These are phyloP conservation scores for Neurospora pannonica DNA, from an alignment of 495 filamentous ascomycete genomes.

Conservation along the genomic window DNA sequence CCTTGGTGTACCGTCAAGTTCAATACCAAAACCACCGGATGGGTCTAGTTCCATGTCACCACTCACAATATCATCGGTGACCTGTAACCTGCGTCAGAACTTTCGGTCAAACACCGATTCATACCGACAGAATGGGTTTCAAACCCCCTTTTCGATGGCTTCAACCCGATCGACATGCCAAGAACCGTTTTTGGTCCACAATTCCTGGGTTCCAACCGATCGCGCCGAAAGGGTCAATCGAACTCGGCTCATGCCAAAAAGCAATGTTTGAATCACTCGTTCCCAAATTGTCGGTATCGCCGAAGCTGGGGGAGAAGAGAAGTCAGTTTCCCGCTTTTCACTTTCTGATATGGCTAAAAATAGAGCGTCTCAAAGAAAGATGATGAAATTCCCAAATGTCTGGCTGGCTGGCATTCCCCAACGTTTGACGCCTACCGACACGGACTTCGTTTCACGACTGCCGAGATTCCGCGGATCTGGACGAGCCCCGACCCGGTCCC, in stretches of 20 bases:
- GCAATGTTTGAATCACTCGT: not conserved
- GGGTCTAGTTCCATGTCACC: not conserved
- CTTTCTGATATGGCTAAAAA: not conserved
- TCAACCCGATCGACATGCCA: not conserved
- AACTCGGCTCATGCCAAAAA: not conserved
- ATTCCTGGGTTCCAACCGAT: not conserved
- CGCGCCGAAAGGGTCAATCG: not conserved
- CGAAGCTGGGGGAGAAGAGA: not conserved
- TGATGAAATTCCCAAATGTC: not conserved
- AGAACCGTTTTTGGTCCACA: not conserved
- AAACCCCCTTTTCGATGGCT: not conserved
- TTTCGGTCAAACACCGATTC: not conserved
- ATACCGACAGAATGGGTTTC: not conserved
- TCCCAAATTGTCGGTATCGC: not conserved
- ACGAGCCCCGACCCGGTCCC: not conserved
- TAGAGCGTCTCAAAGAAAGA: not conserved
- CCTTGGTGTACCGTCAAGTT: not conserved
- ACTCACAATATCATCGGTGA: not conserved
- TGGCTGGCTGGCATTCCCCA: not conserved
- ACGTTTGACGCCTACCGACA: not conserved
- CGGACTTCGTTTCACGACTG: not conserved
- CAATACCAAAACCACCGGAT: not conserved
- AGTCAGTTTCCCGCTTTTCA: not conserved
- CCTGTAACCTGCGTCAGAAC: not conserved
- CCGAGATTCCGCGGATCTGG: not conserved